phyloP scores from a whole-genome alignment of 2,329 filamentous ascomycete species.

The Exophiala calicioides region DNA sequence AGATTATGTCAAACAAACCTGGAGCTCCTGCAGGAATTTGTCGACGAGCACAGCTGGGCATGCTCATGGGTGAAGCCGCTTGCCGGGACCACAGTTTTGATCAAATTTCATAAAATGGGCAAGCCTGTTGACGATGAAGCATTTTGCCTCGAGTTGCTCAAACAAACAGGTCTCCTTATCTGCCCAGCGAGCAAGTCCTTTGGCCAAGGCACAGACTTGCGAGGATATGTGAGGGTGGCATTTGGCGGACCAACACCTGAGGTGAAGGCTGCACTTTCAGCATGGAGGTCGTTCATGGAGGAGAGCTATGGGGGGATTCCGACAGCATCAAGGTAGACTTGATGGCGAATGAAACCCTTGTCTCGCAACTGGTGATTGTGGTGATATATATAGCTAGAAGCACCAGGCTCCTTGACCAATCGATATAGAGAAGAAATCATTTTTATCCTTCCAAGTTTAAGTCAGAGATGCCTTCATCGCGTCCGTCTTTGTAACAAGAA shows the following conservation, averaged over 20 bases:
- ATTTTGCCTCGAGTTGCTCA: constrained; percentile 69
- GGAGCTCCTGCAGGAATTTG: constrained; percentile 65
- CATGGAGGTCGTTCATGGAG: constrained; percentile 56
- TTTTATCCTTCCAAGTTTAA: constrained; percentile 55
- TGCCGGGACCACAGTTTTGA: constrained; percentile 77
- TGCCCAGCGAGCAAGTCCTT: constrained; percentile 74
- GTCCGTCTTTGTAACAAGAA: constrained; percentile 97
- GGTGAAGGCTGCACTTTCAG: constrained; percentile 65
- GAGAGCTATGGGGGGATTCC: constrained; percentile 57
- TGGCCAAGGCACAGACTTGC: constrained; percentile 65
- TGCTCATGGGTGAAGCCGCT: constrained; percentile 73
- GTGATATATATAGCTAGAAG: too few relatives aligned
- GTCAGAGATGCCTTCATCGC: constrained; percentile 83
- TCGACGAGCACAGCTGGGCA: constrained; percentile 63
- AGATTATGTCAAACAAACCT: constrained; percentile 68
- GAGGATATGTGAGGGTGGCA: constrained; percentile 75
- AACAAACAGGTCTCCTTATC: constrained; percentile 71
- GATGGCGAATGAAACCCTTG: constrained; percentile 1
- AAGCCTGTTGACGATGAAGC: constrained; percentile 69
- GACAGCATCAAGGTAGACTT: constrained; percentile 14
- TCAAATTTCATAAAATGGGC: constrained; percentile 65
- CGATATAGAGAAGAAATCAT: not conserved
- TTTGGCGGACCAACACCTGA: constrained; percentile 72
- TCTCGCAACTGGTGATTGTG: not conserved
- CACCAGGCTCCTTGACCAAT: too few relatives aligned